Evolutionary conservation across 495 filamentous ascomycete genomes (phyloP).

Genomic region (Xylaria longipes): DNA sequence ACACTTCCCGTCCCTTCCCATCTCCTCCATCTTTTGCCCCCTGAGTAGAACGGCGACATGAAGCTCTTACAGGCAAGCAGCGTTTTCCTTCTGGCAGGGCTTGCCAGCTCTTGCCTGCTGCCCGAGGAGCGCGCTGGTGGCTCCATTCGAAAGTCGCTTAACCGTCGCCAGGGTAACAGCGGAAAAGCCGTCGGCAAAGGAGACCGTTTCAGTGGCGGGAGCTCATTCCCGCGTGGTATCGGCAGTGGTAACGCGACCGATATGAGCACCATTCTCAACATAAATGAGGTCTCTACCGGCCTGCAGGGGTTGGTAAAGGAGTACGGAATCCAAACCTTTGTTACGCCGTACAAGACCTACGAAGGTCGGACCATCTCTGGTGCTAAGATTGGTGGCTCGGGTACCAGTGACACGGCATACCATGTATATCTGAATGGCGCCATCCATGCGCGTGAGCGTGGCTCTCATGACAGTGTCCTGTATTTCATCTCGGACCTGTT

Average conservation of each 20-base stretch:
- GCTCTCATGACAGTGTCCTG: constrained; percentile 43
- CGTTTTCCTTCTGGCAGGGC: constrained; percentile 19
- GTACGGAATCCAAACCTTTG: constrained; percentile 41
- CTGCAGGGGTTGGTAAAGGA: constrained; percentile 39
- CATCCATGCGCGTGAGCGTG: constrained; percentile 48
- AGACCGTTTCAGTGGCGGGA: constrained; percentile 40
- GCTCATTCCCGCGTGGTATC: constrained; percentile 37
- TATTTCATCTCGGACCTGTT: constrained; percentile 49
- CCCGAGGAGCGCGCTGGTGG: constrained; percentile 27
- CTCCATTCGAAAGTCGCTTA: constrained; percentile 16
- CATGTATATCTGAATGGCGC: constrained; percentile 42
- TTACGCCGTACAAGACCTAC: constrained; percentile 42
- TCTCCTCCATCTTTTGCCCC: not conserved
- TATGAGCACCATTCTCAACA: constrained; percentile 38
- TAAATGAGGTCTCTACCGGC: constrained; percentile 42
- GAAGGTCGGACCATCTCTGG: constrained; percentile 36
- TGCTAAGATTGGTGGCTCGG: constrained; percentile 35
- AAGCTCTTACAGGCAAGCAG: constrained; percentile 21
- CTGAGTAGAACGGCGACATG: constrained; percentile 7
- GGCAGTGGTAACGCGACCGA: constrained; percentile 35
- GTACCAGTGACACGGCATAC: constrained; percentile 30
- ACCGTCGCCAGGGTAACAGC: constrained; percentile 29
- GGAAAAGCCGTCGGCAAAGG: constrained; percentile 39
- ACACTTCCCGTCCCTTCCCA: not conserved
- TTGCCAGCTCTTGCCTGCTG: constrained; percentile 28